Evolutionary conservation across 2,329 filamentous ascomycete species (phyloP), one percentile per base, ranked within the genome.

Genomic region (Diaporthe aspalathi): DNA sequence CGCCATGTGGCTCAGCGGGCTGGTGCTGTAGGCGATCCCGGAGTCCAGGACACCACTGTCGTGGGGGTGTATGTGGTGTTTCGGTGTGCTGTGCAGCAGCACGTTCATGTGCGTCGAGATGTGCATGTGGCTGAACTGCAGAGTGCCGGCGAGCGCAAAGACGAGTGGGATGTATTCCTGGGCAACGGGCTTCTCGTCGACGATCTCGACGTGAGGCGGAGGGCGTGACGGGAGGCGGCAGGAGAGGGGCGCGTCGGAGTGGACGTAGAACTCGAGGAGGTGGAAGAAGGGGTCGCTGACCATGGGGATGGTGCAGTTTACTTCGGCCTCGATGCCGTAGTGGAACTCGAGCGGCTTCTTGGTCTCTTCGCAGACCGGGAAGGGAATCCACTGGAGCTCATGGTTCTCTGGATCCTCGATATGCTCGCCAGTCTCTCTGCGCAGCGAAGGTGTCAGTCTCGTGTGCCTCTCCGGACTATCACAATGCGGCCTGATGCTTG

Each of bases 241-340:
- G 68, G 94, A 91, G 63, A 98, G 87, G 12, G 96, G 96, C 22
- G 94, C 95, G 83, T 99, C 96, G 84, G 93, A 94, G 87, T 98
- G 96, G 81, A 98, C 92, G 87, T 98, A 98, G 87, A 98, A 98
- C 84, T 98, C 93, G 84, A 95, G 91, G 66, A 95, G 88, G 83
- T 96, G 93, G 86, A 94, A 96, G 86, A 95, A 92, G 50, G 92
- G 89, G 80, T 95, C 93, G 77, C 88, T 87, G 77, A 95, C 87
- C 82, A 93, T 88, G 78, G 92, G 85, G 77, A 96, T 91, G 69
- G 93, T 96, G 85, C 93, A 96, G 84, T 95, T 95, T 76, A 94
- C 83, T 80, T 97, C 94, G 83, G 83, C 84, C 79, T 95, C 93
- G 75, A 93, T 83, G 80, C 95, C 95, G 84, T 97, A 98, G 80